phyloP scores from a whole-genome alignment of 805 yeast species.

The Kuraishia floccosa region DNA sequence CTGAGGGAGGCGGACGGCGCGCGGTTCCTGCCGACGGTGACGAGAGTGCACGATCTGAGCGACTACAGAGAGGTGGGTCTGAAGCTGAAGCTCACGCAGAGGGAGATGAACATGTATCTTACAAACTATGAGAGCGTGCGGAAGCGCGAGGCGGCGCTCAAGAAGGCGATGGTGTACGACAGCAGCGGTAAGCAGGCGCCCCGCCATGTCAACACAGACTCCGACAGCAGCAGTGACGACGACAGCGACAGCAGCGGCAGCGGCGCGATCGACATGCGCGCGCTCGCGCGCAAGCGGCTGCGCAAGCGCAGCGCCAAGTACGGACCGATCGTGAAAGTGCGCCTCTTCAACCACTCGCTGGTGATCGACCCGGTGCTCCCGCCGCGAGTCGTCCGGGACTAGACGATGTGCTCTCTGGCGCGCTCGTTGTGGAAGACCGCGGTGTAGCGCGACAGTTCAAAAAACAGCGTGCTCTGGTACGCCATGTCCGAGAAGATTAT shows the following conservation, averaged over 20 bases:
- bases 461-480: background rate
- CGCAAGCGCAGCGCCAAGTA: constrained; percentile 13
- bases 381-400: too few relatives aligned
- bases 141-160: constrained; percentile 17
- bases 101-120: constrained; percentile 29
- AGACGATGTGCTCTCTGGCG: too few relatives aligned
- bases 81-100: constrained; percentile 41
- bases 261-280: constrained; percentile 13
- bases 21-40: constrained; percentile 26
- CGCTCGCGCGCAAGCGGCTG: constrained; percentile 13
- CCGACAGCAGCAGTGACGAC: constrained; percentile 2
- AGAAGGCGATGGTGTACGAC: constrained; percentile 14
- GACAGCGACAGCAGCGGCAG: constrained; percentile 16
- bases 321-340: constrained; percentile 26
- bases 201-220: background rate
- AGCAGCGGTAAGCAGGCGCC: too few relatives aligned
- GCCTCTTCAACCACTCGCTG: constrained; percentile 16
- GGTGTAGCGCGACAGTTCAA: constrained; percentile 4
- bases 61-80: constrained; percentile 37
- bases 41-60: constrained; percentile 33
- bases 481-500: too few relatives aligned
- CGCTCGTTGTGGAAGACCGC: too few relatives aligned
- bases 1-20: constrained; percentile 13
- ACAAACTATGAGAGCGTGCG: constrained; percentile 26
- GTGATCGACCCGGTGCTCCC: constrained; percentile 26